A percentile compares a stretch with the other conserved stretches of the same genome.
These are phyloP conservation scores for Phytophthora rubi DNA, from an alignment of 352 stramenopile species.

Conservation along the genomic window DNA sequence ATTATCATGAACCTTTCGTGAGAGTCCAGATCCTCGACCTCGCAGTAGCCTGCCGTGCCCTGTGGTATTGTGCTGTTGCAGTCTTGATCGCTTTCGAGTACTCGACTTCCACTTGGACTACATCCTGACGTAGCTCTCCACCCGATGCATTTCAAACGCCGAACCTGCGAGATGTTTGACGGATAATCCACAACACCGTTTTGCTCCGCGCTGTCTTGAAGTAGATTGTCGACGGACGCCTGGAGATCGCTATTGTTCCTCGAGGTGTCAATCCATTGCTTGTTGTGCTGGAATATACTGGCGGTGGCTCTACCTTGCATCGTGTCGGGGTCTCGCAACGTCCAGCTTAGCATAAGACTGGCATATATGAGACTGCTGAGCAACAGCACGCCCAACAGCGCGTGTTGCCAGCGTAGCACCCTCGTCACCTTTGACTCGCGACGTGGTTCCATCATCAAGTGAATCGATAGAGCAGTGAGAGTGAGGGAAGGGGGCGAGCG, in stretches of 20 bases:
- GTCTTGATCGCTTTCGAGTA: constrained; percentile 20
- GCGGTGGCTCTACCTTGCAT: neutral
- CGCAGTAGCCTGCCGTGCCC: constrained; percentile 26
- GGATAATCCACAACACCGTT: constrained; percentile 7
- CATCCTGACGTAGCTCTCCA: constrained; percentile 25
- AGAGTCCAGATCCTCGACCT: constrained; percentile 25
- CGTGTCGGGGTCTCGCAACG: neutral
- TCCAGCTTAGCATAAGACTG: constrained; percentile 11
- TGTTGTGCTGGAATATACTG: neutral
- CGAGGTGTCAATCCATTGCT: neutral
- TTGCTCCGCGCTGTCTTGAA: neutral
- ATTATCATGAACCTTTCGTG: constrained; percentile 43
- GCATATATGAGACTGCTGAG: constrained; percentile 20
- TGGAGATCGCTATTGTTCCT: neutral
- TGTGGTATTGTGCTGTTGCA: constrained; percentile 24
- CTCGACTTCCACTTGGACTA: constrained; percentile 16
- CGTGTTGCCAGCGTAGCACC: constrained; percentile 4
- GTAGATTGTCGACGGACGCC: neutral
- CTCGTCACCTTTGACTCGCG: constrained; percentile 3
- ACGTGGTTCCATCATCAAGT: constrained; percentile 5
- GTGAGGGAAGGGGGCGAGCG: no score
- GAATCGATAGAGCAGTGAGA: no score
- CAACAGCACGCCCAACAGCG: constrained; percentile 9
- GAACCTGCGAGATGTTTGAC: constrained; percentile 21
- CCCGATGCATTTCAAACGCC: constrained; percentile 19